phyloP scores from a whole-genome alignment of 23 red algal species.

The Gracilariopsis chorda region DNA sequence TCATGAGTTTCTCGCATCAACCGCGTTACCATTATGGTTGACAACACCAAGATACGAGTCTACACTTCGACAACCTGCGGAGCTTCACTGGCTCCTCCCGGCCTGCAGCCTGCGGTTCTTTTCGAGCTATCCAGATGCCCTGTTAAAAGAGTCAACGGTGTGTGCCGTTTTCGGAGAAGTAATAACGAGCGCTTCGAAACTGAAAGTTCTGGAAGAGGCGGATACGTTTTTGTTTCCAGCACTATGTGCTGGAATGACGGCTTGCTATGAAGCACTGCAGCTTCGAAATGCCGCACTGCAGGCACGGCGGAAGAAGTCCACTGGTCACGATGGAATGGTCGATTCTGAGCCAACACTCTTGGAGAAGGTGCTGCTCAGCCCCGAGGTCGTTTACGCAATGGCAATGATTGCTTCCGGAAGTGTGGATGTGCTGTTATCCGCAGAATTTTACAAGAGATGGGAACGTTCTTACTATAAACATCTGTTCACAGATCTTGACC shows the following conservation, averaged over 20 bases:
- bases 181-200: constrained; percentile 6
- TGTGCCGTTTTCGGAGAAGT: constrained; percentile 30
- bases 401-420: constrained; percentile 41
- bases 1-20: constrained; percentile 31
- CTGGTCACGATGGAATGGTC: not conserved
- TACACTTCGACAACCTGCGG: not conserved
- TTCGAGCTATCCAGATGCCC: not conserved
- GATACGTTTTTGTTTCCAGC: constrained; percentile 56
- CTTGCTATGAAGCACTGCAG: constrained; percentile 38
- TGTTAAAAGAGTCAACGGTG: constrained; percentile 31
- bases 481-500: not conserved
- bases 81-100: constrained; percentile 53
- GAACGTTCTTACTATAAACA: constrained; percentile 26
- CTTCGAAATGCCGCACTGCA: constrained; percentile 28
- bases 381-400: constrained; percentile 39
- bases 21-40: constrained; percentile 42
- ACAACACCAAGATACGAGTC: constrained; percentile 8
- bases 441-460: constrained; percentile 16
- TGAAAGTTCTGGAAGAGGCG: not conserved
- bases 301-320: not conserved
- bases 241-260: constrained; percentile 5
- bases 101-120: constrained; percentile 50
- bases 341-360: not conserved
- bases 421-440: not conserved
- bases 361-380: constrained; percentile 40